Evolutionary conservation across 2,329 filamentous ascomycete genomes (phyloP), one percentile per base, ranked within the genome.

Genomic region (Pseudogymnoascus sp.): DNA sequence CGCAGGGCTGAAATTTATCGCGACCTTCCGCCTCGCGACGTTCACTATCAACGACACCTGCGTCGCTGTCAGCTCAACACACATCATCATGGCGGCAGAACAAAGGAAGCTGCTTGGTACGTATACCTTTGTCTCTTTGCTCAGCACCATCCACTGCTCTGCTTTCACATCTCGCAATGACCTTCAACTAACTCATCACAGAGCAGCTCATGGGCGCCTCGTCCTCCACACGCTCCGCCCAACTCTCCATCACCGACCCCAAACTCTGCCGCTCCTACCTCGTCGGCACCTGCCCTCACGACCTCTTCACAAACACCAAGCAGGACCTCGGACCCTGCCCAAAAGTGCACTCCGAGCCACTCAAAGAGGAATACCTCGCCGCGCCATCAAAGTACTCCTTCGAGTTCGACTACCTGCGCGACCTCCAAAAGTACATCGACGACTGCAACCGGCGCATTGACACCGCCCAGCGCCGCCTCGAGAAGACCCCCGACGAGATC

Each of bases 241-340:
- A 96, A 75, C 84, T 97, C 70, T 88, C 89, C 67, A 89, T 99
- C 71, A 95, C 87, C 65, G 95, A 97, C 76, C 83, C 90, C 62
- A 97, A 96, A 78, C 90, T 96, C 71, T 99, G 95, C 80, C 90
- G 91, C 63, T 97, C 93, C 16, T 97, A 93, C 76, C 84, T 99
- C 60, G 92, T 86, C 67, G 95, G 95, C 71, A 96, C 91, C 65
- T 99, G 95, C 76, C 95, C 95, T 0, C 93, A 97, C 81, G 95
- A 99, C 75, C 91, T 99, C 73, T 99, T 99, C 83, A 99, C 93
- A 68, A 99, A 99, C 79, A 99, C 95, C 54, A 97, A 97, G 80
- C 93, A 97, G 82, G 95, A 99, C 75, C 84, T 97, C 36, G 95
- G 95, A 2, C 84, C 86, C 0, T 99, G 95, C 73, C 85, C 90